Conservation (phyloP, 441 rosid species). For the Corymbia citriodora region DNA sequence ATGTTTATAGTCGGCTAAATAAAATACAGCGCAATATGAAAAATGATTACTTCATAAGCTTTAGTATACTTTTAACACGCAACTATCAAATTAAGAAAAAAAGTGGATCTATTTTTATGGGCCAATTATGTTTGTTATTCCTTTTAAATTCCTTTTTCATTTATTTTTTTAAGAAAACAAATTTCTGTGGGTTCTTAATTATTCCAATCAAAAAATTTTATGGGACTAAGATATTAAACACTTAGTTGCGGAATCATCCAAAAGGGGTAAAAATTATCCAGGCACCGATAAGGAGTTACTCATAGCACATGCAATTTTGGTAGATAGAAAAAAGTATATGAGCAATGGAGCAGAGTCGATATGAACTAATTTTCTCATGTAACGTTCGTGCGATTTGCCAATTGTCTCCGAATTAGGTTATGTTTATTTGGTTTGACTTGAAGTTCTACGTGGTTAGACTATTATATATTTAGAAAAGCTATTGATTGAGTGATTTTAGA, state of each 20-base stretch:
- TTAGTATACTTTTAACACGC: not conserved
- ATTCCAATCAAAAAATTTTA: not conserved
- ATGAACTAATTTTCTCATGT: no score
- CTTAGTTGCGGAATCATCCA: not conserved
- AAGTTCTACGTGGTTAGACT: not conserved
- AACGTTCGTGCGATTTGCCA: not conserved
- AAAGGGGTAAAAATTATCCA: not conserved
- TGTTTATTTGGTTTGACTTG: not conserved
- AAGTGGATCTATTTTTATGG: not conserved
- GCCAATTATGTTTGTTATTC: not conserved
- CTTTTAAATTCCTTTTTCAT: not conserved
- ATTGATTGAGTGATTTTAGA: not conserved
- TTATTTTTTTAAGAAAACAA: not conserved
- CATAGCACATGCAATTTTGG: no score
- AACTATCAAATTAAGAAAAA: not conserved
- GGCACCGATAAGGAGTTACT: no score
- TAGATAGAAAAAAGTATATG: no score
- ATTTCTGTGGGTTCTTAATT: not conserved
- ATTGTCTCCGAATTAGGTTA: accelerated
- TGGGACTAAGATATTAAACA: not conserved
- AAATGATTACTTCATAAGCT: not conserved
- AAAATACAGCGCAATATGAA: no score
- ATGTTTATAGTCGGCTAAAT: not conserved
- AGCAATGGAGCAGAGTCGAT: no score
- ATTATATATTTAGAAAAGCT: not conserved